Conservation (phyloP, 2,329 filamentous ascomycete species). For the Arthrobotrys sinensis region DNA sequence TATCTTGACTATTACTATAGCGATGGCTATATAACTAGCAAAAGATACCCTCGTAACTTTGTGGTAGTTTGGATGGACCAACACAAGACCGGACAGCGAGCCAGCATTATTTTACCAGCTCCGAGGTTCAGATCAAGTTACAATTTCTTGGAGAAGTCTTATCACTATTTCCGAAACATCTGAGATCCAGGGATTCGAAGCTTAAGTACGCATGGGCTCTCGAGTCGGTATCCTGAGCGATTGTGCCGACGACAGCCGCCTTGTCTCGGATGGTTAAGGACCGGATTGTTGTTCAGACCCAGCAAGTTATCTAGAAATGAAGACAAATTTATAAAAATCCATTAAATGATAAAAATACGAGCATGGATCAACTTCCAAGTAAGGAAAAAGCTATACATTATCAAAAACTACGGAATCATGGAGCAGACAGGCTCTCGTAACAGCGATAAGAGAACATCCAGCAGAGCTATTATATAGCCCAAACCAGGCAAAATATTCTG, state of each 20-base stretch:
- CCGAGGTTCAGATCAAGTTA: slow-evolving; percentile 5
- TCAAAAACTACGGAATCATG: slow-evolving; percentile 18
- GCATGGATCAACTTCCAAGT: background rate
- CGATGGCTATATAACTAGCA: slow-evolving; percentile 7
- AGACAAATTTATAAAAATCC: background rate
- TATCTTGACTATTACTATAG: background rate
- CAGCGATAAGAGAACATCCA: slow-evolving; percentile 18
- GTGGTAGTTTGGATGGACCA: background rate
- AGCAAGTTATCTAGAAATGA: background rate
- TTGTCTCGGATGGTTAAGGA: background rate
- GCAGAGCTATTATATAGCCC: slow-evolving; percentile 28
- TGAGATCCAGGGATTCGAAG: background rate
- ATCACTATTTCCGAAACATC: background rate
- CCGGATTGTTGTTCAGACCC: no score
- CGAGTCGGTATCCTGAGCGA: background rate
- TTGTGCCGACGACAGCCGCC: slow-evolving; percentile 13
- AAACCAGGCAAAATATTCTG: slow-evolving; percentile 24
- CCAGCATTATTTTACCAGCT: slow-evolving; percentile 1
- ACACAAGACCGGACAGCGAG: background rate
- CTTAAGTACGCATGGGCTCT: background rate
- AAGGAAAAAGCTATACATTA: slow-evolving; percentile 4
- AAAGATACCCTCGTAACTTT: background rate
- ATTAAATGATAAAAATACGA: background rate
- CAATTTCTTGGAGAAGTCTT: slow-evolving; percentile 24
- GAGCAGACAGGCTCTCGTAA: slow-evolving; percentile 19